Evolutionary conservation across 2,329 filamentous ascomycete species (phyloP).

Genomic region (Exserohilum turcica): DNA sequence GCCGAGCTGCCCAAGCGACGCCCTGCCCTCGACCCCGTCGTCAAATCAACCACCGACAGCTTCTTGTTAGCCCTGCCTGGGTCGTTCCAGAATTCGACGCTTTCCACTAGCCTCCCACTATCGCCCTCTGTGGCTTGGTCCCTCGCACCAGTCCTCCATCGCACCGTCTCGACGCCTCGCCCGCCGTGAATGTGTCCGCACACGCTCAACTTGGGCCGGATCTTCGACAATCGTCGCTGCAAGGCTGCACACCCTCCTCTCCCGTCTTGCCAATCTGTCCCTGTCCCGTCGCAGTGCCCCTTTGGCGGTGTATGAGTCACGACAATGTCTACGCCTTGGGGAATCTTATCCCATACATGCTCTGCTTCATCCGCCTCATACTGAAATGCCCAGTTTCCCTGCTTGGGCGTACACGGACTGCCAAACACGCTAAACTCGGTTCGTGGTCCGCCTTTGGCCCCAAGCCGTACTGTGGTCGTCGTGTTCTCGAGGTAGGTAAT

Average conservation of each 20-base stretch:
- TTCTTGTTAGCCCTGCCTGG: constrained; percentile 63
- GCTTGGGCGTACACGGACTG: constrained; percentile 66
- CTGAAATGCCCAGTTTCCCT: constrained; percentile 69
- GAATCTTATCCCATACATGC: constrained; percentile 65
- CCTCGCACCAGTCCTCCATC: constrained; percentile 57
- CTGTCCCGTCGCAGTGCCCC: constrained; percentile 60
- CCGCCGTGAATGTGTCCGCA: constrained; percentile 76
- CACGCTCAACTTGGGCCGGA: constrained; percentile 67
- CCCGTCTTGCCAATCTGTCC: constrained; percentile 25
- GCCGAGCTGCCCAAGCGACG: constrained; percentile 38
- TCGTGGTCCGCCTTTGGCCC: constrained; percentile 53
- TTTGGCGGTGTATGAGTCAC: constrained; percentile 73
- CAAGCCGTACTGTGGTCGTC: constrained; percentile 60
- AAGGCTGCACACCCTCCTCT: constrained; percentile 66
- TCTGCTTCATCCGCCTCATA: constrained; percentile 56
- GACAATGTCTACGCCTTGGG: constrained; percentile 66
- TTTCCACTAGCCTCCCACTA: constrained; percentile 51
- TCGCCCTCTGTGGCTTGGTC: constrained; percentile 1
- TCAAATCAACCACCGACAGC: constrained; percentile 67
- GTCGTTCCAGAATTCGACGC: constrained; percentile 61
- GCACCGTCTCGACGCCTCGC: constrained; percentile 66
- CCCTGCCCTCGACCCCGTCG: constrained; percentile 46
- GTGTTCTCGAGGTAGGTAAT: constrained; percentile 70
- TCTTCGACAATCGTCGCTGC: constrained; percentile 61
- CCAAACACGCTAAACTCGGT: constrained; percentile 72